phyloP scores from a whole-genome alignment of 75 land plant genomes.

The Larix kaempferi region DNA sequence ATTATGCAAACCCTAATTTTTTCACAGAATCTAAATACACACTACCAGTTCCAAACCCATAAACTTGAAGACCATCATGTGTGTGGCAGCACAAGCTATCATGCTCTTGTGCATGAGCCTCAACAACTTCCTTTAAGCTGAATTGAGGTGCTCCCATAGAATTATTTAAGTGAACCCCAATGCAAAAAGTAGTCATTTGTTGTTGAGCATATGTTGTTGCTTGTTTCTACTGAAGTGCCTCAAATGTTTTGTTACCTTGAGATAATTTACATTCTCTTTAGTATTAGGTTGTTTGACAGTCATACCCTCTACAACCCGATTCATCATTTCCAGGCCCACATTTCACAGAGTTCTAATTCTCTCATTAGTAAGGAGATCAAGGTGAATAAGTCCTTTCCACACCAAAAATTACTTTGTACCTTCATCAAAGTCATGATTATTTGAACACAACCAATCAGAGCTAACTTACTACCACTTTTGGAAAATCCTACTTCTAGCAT shows the following conservation, averaged over 20 bases:
- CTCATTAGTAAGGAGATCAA: constrained; percentile 79
- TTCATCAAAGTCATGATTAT: constrained; percentile 73
- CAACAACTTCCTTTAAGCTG: constrained; percentile 84
- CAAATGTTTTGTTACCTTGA: constrained; percentile 74
- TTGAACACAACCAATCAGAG: constrained; percentile 80
- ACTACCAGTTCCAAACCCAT: constrained; percentile 84
- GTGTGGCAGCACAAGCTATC: constrained; percentile 62
- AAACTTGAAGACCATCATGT: constrained; percentile 80
- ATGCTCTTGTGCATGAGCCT: constrained; percentile 62
- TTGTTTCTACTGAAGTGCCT: constrained; percentile 49
- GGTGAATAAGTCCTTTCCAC: constrained; percentile 78
- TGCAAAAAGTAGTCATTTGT: constrained; percentile 22
- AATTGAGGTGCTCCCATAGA: constrained; percentile 31
- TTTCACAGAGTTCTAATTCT: constrained; percentile 61
- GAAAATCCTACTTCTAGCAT: constrained; percentile 71
- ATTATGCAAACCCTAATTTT: constrained; percentile 66
- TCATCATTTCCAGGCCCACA: constrained; percentile 91
- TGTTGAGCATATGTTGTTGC: constrained; percentile 35
- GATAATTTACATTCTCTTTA: constrained; percentile 78
- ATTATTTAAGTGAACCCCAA: constrained; percentile 24
- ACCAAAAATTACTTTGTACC: constrained; percentile 79
- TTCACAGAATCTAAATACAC: constrained; percentile 73
- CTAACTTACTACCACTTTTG: constrained; percentile 90
- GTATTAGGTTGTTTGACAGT: constrained; percentile 74
- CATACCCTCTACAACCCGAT: constrained; percentile 73